Evolutionary conservation across 371 early-diverging fungal species (phyloP), one percentile per base, ranked within the genome.

Genomic region (Mucor irregularis): DNA sequence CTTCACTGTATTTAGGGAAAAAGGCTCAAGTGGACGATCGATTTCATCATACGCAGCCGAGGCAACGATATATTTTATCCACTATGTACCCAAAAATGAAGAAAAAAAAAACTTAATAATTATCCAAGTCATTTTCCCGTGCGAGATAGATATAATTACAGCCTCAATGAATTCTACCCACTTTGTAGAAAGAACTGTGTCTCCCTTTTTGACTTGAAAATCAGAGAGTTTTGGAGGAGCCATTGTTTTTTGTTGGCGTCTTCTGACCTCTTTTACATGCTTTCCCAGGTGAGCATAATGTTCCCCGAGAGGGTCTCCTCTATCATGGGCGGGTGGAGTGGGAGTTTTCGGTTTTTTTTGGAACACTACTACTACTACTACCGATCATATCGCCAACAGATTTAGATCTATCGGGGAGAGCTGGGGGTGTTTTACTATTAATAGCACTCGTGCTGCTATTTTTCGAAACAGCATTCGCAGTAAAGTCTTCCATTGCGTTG

Each of bases 31-130:
- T 11, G 55, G 50, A 22, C 67, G 57, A 38, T 72, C 66, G 5
- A 72, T 49, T n/a, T 65, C 57, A 33, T 69, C 66, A 38, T 64
- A 69, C 2, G 73, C 62, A 28, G 65, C 66, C 5, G 67, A 59
- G 30, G 59, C 53, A 4, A 75, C 44, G 42, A 72, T 42, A 33
- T 68, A 69, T 34, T 64, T 47, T 21, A 69, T 24, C 61, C 70
- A 71, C 76, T 74, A 25, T 5, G 14, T 10, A 40, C 4, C n/a
- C n/a, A n/a, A n/a, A n/a, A n/a, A n/a, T n/a, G n/a, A n/a, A n/a
- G n/a, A n/a, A n/a, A n/a, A n/a, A n/a, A n/a, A n/a, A n/a, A n/a
- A n/a, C n/a, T n/a, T n/a, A n/a, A n/a, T n/a, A n/a, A n/a, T n/a
- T n/a, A n/a, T n/a, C n/a, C n/a, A n/a, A n/a, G n/a, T n/a, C n/a